Evolutionary conservation across 2,329 filamentous ascomycete species (phyloP).

Genomic region (Thermomyces lanuginosus): DNA sequence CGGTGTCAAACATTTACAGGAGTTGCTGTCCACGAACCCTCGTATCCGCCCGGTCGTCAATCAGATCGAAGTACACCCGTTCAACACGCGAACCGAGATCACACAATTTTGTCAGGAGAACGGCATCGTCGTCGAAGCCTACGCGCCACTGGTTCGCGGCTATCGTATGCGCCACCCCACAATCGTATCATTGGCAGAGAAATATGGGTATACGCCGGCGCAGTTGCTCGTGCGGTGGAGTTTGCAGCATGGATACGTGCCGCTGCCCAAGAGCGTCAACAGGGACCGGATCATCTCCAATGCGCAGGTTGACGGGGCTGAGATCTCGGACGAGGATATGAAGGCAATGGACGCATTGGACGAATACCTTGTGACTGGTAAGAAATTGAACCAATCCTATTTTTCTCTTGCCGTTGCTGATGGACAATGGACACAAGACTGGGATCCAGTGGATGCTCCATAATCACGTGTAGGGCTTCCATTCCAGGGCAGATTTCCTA

Average conservation of each 20-base stretch:
- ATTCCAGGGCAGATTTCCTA: too few species aligned
- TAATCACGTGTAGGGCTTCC: too few species aligned
- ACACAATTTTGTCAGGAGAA: slow-evolving; percentile 49
- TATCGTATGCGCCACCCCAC: slow-evolving; percentile 52
- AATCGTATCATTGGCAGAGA: slow-evolving; percentile 45
- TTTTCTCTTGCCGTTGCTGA: neutral
- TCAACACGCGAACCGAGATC: slow-evolving; percentile 58
- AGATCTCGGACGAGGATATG: slow-evolving; percentile 49
- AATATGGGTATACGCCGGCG: slow-evolving; percentile 53
- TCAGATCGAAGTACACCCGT: slow-evolving; percentile 69
- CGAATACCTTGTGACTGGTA: slow-evolving; percentile 57
- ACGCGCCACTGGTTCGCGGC: slow-evolving; percentile 59
- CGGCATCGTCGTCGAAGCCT: slow-evolving; percentile 58
- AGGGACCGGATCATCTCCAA: slow-evolving; percentile 50
- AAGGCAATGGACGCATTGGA: slow-evolving; percentile 46
- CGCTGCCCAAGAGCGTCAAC: slow-evolving; percentile 55
- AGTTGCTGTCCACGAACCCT: slow-evolving; percentile 48
- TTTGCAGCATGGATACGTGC: slow-evolving; percentile 56
- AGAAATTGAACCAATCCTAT: slow-evolving; percentile 16
- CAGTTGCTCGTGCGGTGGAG: slow-evolving; percentile 67
- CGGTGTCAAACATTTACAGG: slow-evolving; percentile 56
- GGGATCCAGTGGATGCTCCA: slow-evolving; percentile 11
- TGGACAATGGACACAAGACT: slow-evolving; percentile 4
- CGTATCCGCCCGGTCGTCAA: slow-evolving; percentile 53
- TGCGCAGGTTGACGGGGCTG: slow-evolving; percentile 36